A percentile compares a stretch with the other conserved stretches of the same genome.
These are phyloP conservation scores for Stentor coeruleus DNA, from an alignment of 73 alveolate genomes.

Conservation along the genomic window DNA sequence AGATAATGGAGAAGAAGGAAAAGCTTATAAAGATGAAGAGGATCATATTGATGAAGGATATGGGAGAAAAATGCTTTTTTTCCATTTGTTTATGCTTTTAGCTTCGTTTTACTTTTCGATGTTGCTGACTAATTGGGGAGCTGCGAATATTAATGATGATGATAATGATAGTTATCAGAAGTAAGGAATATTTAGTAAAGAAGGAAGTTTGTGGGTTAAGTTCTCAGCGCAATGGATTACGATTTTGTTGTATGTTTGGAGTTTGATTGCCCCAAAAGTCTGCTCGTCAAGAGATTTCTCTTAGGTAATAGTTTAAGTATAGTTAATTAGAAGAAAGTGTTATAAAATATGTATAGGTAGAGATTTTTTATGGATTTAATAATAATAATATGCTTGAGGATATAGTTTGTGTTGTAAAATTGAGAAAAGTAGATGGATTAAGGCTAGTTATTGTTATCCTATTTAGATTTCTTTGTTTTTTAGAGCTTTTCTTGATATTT, in stretches of 20 bases:
- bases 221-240: neutral
- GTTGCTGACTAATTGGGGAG: conserved; percentile 27
- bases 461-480: too few species aligned
- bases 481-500: neutral
- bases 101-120: neutral
- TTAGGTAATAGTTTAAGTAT: too few species aligned
- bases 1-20: neutral
- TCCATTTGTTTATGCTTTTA: conserved; percentile 15
- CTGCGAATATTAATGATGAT: neutral
- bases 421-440: too few species aligned
- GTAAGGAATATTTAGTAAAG: neutral
- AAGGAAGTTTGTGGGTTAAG: conserved; percentile 11
- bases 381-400: too few species aligned
- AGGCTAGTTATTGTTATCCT: too few species aligned
- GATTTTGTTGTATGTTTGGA: neutral
- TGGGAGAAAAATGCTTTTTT: neutral
- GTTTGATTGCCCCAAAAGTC: neutral
- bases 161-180: neutral
- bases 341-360: too few species aligned
- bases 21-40: neutral
- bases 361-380: too few species aligned
- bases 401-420: too few species aligned
- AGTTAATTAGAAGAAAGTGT: too few species aligned
- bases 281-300: conserved; percentile 7
- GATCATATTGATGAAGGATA: neutral